Percentiles rank a stretch among this genome's conserved stretches.
These are phyloP conservation scores for Calonectria pseudoreteaudii DNA, from an alignment of 2,329 filamentous ascomycete genomes.

Conservation along the genomic window DNA sequence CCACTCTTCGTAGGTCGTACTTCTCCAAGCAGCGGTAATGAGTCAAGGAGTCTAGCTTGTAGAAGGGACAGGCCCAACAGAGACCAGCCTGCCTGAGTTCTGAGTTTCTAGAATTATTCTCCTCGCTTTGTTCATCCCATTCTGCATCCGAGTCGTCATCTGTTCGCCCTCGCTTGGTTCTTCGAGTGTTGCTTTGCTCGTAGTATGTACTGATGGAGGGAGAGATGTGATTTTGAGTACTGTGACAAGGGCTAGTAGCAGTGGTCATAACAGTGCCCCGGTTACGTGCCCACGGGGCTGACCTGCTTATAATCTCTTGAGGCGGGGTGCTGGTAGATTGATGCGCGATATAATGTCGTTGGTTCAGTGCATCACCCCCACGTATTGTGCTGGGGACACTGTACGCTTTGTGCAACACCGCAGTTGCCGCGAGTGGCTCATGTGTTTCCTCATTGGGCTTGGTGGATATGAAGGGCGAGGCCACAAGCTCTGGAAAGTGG, in stretches of 20 bases:
- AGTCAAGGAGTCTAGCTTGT: background rate
- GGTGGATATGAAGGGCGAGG: background rate
- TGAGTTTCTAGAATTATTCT: background rate
- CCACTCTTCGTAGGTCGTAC: background rate
- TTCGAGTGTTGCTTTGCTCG: background rate
- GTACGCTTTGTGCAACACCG: background rate
- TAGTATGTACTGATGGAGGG: background rate
- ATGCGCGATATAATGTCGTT: background rate
- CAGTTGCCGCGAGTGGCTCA: background rate
- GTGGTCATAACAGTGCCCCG: background rate
- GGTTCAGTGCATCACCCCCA: background rate
- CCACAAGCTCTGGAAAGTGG: background rate
- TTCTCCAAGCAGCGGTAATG: background rate
- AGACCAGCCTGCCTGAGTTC: background rate
- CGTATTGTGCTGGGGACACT: background rate
- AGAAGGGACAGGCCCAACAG: background rate
- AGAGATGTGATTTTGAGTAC: background rate
- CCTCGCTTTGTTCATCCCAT: background rate
- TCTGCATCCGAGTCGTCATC: background rate
- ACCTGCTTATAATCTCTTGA: background rate
- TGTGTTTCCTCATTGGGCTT: background rate
- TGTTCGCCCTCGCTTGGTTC: background rate
- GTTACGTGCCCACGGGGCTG: background rate
- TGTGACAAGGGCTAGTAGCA: background rate
- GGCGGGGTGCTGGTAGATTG: background rate